Base-by-base conservation (phyloP, 495 filamentous ascomycete genomes). In the Penicillium bovifimosum region DNA sequence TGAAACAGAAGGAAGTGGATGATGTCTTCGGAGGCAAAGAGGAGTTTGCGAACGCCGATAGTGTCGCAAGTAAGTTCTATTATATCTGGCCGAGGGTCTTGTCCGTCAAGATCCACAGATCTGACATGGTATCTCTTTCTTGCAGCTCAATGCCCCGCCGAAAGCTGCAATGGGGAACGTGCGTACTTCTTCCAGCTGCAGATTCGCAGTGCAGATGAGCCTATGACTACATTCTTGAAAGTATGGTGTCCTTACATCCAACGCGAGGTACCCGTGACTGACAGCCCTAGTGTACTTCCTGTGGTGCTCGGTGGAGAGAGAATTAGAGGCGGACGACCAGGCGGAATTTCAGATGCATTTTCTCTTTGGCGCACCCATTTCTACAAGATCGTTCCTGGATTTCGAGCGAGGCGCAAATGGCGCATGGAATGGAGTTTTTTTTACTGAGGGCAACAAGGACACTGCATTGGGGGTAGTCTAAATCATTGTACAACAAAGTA, bases 121-220 rank as follows among this genome's bases (percentile, higher is more conserved):
- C 41, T 43, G 26, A 43, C 41, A 28, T 43, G 26, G n/a, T 43
- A 26, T 29, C 14, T 42, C 14, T 14, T 2, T 33, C 45, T 54
- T 17, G 51, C 70, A 77, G 83, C 86, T 34, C 87, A 90, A 78
- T 98, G 93, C 67, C 78, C 85, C 9, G 79, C 79, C 41, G 82
- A 87, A 33, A 72, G 76, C 38, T 98, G 93, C 73, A 77, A 84
- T 52, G 86, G 87, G 28, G 72, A 78, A 42, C 80, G 87, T 72
- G 93, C 95, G 32, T 95, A 88, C 52, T 96, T 89, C 79, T 95
- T 90, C 73, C 87, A 92, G 80, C 83, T 96, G 60, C 93, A 98
- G 80, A 97, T 96, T 73, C 85, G 93, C 52, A 95, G 89, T 75
- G 93, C 95, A 35, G 93, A 98, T 73, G 93, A 98, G 78, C 93